Evolutionary conservation across 768 basidiomycete genomes (phyloP), one percentile per base, ranked within the genome.

Genomic region (Mycena filopes): DNA sequence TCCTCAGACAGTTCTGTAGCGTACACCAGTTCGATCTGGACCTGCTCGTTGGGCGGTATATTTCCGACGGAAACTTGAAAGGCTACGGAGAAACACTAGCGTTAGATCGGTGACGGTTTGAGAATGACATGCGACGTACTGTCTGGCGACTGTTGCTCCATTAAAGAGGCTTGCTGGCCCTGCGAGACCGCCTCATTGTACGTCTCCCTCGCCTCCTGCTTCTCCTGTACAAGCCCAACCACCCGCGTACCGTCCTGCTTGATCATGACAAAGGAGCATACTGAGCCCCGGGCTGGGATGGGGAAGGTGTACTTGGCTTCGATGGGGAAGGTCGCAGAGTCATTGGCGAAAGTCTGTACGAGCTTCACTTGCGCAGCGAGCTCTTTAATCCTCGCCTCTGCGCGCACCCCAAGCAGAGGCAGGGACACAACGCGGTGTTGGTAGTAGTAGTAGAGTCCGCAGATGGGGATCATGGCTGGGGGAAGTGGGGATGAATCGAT

Each of bases 321-420:
- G 26, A 69, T 65, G 12, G 60, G 50, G 21, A 64, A 31, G 11
- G 25, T 26, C 10, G 62, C 61, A 43, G n/a, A n/a, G n/a, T 66
- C 62, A 46, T 67, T 67, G 2, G 33, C 50, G 43, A 59, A 71
- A 8, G 55, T 63, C 55, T 71, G 70, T 0, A 53, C 53, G 42
- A 71, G 60, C 38, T 66, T 66, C 33, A 71, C 70, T 28, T 63
- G 62, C 3, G 70, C 67, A 15, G 60, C 61, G 10, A 68, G 61
- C 36, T 69, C 66, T 28, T 65, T 65, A 38, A 71, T 70, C 11
- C 31, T 58, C 4, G 61, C 70, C 16, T 63, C 59, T 4, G 55
- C 66, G 15, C 31, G 28, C 28, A 66, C 65, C 36, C 48, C 40
- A 25, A 62, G 60, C 45, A 69, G 45, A 28, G 68, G 60, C 3